phyloP scores from a whole-genome alignment of 768 basidiomycete genomes.

The Phylloporus scabripes region DNA sequence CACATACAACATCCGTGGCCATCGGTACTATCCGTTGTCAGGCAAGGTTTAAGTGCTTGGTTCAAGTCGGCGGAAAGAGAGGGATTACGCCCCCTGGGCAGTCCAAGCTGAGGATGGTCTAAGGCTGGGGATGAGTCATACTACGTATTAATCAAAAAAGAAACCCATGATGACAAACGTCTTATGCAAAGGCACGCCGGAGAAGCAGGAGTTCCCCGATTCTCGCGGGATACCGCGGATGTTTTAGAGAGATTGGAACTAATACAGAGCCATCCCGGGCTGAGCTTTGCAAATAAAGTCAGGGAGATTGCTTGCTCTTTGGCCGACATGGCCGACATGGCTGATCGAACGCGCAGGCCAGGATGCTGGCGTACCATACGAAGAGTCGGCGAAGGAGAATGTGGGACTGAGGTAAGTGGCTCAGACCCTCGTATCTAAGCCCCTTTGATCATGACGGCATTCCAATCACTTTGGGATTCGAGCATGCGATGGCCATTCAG shows the following conservation, averaged over 20 bases:
- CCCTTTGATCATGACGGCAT: not conserved
- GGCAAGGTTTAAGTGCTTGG: not conserved
- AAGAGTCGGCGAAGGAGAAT: not conserved
- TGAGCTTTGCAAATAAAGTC: not conserved
- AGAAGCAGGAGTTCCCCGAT: not conserved
- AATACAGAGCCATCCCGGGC: not conserved
- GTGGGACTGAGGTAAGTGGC: slow-evolving; percentile 6
- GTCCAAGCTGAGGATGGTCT: not conserved
- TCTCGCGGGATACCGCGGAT: not conserved
- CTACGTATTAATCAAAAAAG: not conserved
- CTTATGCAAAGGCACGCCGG: not conserved
- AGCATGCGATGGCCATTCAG: not conserved
- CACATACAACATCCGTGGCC: not conserved
- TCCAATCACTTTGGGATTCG: not conserved
- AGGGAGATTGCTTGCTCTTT: not conserved
- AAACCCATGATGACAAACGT: not conserved
- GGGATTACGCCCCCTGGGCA: no score
- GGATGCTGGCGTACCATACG: not conserved
- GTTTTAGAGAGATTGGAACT: not conserved
- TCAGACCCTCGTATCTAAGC: slow-evolving; percentile 8
- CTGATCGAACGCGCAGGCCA: not conserved
- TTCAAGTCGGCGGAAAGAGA: not conserved
- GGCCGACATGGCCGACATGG: not conserved
- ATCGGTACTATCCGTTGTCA: not conserved
- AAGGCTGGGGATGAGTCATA: not conserved